phyloP scores from a whole-genome alignment of 106 monocot genomes.

The Gastrodia elata region DNA sequence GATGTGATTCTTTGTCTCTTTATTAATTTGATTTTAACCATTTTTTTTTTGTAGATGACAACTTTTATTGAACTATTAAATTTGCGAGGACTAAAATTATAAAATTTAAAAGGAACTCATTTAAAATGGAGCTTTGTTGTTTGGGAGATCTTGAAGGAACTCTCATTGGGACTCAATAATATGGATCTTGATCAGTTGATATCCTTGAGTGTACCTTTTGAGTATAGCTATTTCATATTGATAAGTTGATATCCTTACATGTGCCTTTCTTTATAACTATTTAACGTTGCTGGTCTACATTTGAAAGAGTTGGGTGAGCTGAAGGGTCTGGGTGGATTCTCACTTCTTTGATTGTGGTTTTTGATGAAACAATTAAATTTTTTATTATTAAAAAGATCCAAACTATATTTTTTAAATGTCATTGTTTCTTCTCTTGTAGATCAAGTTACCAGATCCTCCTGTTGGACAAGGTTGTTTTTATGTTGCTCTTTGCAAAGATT shows the following conservation, averaged over 20 bases:
- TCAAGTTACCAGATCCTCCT: conserved; percentile 53
- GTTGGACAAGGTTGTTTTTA: conserved; percentile 55
- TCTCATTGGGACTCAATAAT: not conserved
- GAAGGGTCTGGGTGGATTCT: not conserved
- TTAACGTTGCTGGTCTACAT: not conserved
- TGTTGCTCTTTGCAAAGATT: conserved; percentile 37
- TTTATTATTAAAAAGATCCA: not conserved
- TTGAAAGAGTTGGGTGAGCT: not conserved
- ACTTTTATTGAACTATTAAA: no score
- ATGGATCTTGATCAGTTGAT: not conserved
- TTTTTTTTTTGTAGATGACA: not conserved
- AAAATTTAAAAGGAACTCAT: not conserved
- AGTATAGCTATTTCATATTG: not conserved
- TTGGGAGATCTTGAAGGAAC: not conserved
- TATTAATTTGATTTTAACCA: not conserved
- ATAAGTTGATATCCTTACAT: not conserved
- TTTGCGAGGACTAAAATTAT: not conserved
- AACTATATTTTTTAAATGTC: not conserved
- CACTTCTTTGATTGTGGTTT: not conserved
- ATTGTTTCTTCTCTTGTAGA: conserved; percentile 21
- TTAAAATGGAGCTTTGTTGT: not conserved
- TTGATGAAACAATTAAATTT: not conserved
- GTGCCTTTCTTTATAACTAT: not conserved
- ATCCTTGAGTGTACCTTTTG: not conserved
- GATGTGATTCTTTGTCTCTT: not conserved